Evolutionary conservation across 257 asterid species (phyloP).

Genomic region (Solanum pimpinellifolium): DNA sequence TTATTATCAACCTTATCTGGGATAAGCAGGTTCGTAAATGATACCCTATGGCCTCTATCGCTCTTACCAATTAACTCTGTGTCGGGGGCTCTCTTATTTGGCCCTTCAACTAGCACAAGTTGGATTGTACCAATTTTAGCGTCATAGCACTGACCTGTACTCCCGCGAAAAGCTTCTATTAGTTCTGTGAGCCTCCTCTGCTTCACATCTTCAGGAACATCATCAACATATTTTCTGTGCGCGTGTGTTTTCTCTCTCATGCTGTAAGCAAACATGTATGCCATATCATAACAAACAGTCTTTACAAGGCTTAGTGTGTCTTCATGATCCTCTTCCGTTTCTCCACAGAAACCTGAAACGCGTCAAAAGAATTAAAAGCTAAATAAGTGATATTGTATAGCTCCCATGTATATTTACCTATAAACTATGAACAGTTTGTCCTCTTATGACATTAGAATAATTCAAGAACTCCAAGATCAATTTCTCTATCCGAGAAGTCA

Average conservation of each 20-base stretch:
- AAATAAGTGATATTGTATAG: background rate
- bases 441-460: background rate
- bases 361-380: background rate
- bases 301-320: slow-evolving; percentile 63
- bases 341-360: slow-evolving; percentile 84
- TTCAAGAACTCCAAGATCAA: background rate
- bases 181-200: slow-evolving; percentile 86
- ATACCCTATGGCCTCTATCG: slow-evolving; percentile 89
- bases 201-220: slow-evolving; percentile 70
- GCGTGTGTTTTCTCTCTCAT: slow-evolving; percentile 99
- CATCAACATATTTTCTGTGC: slow-evolving; percentile 78
- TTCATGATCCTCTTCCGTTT: slow-evolving; percentile 85
- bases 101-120: slow-evolving; percentile 91
- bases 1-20: slow-evolving; percentile 41
- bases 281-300: slow-evolving; percentile 85
- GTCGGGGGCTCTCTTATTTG: slow-evolving; percentile 85
- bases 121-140: slow-evolving; percentile 65
- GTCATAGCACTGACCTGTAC: slow-evolving; percentile 77
- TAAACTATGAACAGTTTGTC: background rate
- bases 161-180: slow-evolving; percentile 69
- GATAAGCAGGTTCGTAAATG: slow-evolving; percentile 38
- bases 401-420: background rate
- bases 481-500: background rate
- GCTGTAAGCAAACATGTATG: slow-evolving; percentile 98
- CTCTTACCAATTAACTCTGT: slow-evolving; percentile 91